Base-by-base conservation (phyloP, 805 yeast genomes). In the Candida mattraensis region DNA sequence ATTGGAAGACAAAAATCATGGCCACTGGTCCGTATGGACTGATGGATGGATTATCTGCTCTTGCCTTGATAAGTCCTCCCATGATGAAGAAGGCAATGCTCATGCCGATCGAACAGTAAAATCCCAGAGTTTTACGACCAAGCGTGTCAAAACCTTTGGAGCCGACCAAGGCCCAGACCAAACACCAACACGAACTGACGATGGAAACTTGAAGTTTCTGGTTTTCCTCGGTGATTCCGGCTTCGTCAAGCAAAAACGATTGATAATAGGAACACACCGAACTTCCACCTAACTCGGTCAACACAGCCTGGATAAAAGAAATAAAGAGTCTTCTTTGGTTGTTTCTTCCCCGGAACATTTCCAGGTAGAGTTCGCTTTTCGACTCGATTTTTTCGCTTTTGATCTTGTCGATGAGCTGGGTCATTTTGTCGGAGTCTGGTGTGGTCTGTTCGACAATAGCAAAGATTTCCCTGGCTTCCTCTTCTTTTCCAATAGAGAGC, bases 1-100 rank as follows among this genome's bases (percentile, higher is more conserved):
- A 49, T 53, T 63, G 62, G 65, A 60, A 70, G 24, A 73, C 48
- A 64, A 72, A 74, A 35, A 75, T 72, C 75, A 73, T 67, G 8
- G 74, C 72, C 14, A 53, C 26, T 14, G 46, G 29, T 21, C 42
- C 44, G 39, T 47, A 31, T 28, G 44, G 34, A 27, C 35, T 27
- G 32, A 78, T 38, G 1, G 30, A 10, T 5, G 35, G 18, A n/a
- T 41, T 39, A 21, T 34, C 39, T 11, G 24, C 25, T 24, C 30
- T 19, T 5, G 28, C 32, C 17, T 39, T 40, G n/a, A 40, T 31
- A 17, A 51, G 41, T 5, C 47, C 54, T 21, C 51, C 54, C 24
- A 51, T 21, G 7, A 45, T 31, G 37, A 42, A 43, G 23, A 50
- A 44, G 17, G 43, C 45, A 18, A 48, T 28, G 18, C 36, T 35